Evolutionary conservation across 768 basidiomycete species (phyloP), one percentile per base, ranked within the genome.

Genomic region (Terana coerulea): DNA sequence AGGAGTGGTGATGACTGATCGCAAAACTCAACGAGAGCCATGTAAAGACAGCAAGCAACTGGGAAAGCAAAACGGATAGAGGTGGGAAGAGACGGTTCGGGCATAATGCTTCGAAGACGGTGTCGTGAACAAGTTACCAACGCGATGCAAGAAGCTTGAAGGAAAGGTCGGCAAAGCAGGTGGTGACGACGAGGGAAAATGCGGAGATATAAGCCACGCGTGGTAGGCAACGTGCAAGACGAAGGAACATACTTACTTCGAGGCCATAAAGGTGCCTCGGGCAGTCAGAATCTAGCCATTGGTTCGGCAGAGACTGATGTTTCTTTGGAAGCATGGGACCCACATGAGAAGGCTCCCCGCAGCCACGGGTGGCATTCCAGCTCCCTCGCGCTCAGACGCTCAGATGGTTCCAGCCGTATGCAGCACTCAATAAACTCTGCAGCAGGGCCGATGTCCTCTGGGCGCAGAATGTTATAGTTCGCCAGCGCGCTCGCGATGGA

Each of bases 371-470:
- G 49, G 1, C 26, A 3, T 19, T 33, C 3, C 14, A 53, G 34
- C 45, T 47, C 45, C 7, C 10, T 9, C 21, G 52, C 52, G 40
- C 21, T 47, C 3, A 36, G 35, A 3, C 52, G 52, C 3, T 47
- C 45, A 19, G 24, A n/a, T 3, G 52, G 46, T 6, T 53, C 52
- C 14, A 53, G 31, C 17, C 17, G 42, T 10, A 47, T 10, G 45
- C 52, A 53, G 5, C n/a, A 14, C 7, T 28, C 45, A 21, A 53
- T 53, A 28, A 53, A 53, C 11, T 12, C 28, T 7, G 44, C 52
- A 2, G 52, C 52, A 7, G 31, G 10, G 9, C 19, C 25, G 7
- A 29, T 25, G 17, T 53, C 45, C 8, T 53, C 52, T 2, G 2
- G 11, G 10, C 31, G n/a, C 2, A 47, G 9, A 8, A 26, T 36